Conservation (phyloP, 2,329 filamentous ascomycete genomes). For the Juglanconis sp. region DNA sequence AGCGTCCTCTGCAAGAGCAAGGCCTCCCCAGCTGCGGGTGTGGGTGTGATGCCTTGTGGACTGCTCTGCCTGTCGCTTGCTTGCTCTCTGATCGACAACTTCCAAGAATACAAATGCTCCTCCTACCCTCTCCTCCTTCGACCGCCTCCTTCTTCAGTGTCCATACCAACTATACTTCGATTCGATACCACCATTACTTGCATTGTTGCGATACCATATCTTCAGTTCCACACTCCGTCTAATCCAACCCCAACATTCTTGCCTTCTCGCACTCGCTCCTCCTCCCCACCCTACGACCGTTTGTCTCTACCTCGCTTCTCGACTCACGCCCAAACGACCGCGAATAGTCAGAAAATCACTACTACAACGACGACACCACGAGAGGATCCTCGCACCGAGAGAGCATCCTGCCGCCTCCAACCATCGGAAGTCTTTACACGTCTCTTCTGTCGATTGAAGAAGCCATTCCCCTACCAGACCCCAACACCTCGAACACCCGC, state of each 20-base stretch:
- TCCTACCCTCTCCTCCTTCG: conserved; percentile 12
- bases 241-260: background rate
- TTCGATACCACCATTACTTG: background rate
- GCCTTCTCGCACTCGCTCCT: conserved; percentile 4
- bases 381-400: background rate
- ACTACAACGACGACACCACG: background rate
- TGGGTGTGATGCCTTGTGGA: conserved; percentile 10
- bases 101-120: conserved; percentile 17
- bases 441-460: too few species aligned
- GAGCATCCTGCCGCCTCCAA: background rate
- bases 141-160: background rate
- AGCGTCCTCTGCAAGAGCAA: conserved; percentile 9
- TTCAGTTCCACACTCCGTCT: background rate
- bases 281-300: background rate
- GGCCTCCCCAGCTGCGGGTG: conserved; percentile 11
- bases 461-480: too few species aligned
- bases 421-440: background rate
- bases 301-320: background rate
- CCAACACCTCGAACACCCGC: conserved; percentile 7
- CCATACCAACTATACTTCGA: background rate
- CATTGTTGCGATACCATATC: background rate
- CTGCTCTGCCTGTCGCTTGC: conserved; percentile 5
- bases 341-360: background rate
- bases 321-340: background rate
- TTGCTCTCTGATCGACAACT: background rate